Evolutionary conservation across 495 filamentous ascomycete species (phyloP), one percentile per base, ranked within the genome.

Genomic region (Hypomontagnella monticulosa): DNA sequence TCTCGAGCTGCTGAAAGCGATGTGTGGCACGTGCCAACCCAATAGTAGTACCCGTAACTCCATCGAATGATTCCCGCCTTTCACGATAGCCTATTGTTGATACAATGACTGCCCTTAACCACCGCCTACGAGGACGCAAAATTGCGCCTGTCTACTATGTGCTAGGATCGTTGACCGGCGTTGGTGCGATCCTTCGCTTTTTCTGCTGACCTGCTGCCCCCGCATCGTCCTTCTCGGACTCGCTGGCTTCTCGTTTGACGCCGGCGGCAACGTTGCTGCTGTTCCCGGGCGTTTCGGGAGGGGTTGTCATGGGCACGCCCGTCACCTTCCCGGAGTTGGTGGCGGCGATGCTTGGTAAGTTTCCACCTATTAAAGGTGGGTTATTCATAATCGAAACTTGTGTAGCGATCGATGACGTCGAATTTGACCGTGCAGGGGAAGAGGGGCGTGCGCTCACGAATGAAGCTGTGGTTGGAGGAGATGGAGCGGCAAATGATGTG

Each of bases 371-470:
- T 2, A 91, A 85, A 0, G 91, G 89, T 9, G 92, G 91, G 62
- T 96, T 94, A 73, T 85, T 93, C 48, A 91, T 83, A 15, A 78
- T 69, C 1, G 82, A 83, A 10, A 78, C 57, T 42, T 81, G 78
- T 0, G 92, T 96, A 7, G 88, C 83, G 12, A 93, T 83, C n/a
- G 93, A 97, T 2, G 91, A 93, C 4, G 88, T 84, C 7, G 95
- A 97, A 62, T 90, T 96, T 1, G 93, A 94, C 38, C 94, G 82
- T 1, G 91, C 84, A 12, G 91, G 92, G 19, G 90, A 93, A 5
- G 86, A 84, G 8, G 91, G 91, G 15, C 88, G 87, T 67, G 78
- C 61, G 70, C 75, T 74, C 63, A 80, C 61, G 75, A 84, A 72
- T 47, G 79, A 72, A 2, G 78, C 70, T n/a, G 80, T 72, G 19